Evolutionary conservation across 2,329 filamentous ascomycete genomes (phyloP).

Genomic region (Eutypa lata): DNA sequence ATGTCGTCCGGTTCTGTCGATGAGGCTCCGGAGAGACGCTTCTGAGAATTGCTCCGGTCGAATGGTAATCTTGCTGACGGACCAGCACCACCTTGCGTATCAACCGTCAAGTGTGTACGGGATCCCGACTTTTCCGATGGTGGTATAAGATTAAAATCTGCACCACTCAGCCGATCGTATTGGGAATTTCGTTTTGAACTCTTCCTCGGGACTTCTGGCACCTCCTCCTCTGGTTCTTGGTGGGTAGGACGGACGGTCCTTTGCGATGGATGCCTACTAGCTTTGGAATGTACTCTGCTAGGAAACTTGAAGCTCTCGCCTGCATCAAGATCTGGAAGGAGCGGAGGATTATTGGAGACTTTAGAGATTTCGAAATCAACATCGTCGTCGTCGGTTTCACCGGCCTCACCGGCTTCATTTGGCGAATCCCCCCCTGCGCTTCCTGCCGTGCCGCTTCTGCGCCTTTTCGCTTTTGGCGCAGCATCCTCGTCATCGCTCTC

Average conservation of each 20-base stretch:
- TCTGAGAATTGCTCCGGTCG: slow-evolving; percentile 52
- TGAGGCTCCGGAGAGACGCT: slow-evolving; percentile 50
- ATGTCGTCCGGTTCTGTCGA: slow-evolving; percentile 42
- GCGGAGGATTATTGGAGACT: slow-evolving; percentile 50
- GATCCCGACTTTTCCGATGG: slow-evolving; percentile 10
- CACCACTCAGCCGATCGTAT: slow-evolving; percentile 30
- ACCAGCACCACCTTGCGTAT: slow-evolving; percentile 6
- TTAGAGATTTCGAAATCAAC: slow-evolving; percentile 35
- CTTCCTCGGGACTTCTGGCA: slow-evolving; percentile 54
- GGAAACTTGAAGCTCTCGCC: slow-evolving; percentile 61
- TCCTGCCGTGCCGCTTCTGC: slow-evolving; percentile 25
- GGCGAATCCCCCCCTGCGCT: slow-evolving; percentile 38
- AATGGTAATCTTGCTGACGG: slow-evolving; percentile 49
- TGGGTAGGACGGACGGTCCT: slow-evolving; percentile 30
- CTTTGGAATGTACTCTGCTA: slow-evolving; percentile 59
- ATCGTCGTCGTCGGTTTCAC: slow-evolving; percentile 41
- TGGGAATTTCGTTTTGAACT: slow-evolving; percentile 64
- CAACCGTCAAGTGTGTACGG: slow-evolving; percentile 9
- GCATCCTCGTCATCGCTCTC: slow-evolving; percentile 61
- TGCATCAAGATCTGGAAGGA: slow-evolving; percentile 58
- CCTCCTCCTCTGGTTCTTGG: slow-evolving; percentile 20
- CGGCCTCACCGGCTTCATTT: slow-evolving; percentile 44
- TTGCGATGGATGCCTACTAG: slow-evolving; percentile 40
- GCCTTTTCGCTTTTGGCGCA: slow-evolving; percentile 29
- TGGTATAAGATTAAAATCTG: slow-evolving; percentile 32